Evolutionary conservation across 768 basidiomycete genomes (phyloP).

Genomic region (Pisolithus tinctorius): DNA sequence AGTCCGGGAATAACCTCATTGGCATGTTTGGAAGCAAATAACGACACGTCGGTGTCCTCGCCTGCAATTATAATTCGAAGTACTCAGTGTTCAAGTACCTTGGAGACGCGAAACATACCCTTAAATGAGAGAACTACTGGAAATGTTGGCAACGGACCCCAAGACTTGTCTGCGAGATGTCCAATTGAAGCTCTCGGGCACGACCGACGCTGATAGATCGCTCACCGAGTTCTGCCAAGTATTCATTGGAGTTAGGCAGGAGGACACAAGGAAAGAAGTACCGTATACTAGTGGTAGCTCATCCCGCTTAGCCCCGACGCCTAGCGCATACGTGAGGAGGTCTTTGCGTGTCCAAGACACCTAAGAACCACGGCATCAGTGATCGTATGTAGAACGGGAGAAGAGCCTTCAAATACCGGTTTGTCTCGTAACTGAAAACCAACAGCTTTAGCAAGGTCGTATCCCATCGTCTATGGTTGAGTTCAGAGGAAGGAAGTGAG

Average conservation of each 20-base stretch:
- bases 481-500: too few species aligned
- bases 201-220: neutral
- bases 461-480: slow-evolving; percentile 31
- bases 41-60: slow-evolving; percentile 56
- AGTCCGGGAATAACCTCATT: slow-evolving; percentile 50
- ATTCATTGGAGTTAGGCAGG: neutral
- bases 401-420: slow-evolving; percentile 35
- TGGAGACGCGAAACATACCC: slow-evolving; percentile 28
- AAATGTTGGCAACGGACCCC: slow-evolving; percentile 77
- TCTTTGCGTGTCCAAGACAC: slow-evolving; percentile 84
- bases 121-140: slow-evolving; percentile 76
- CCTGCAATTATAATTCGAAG: slow-evolving; percentile 25
- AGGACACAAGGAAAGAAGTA: slow-evolving; percentile 21
- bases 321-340: slow-evolving; percentile 69
- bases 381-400: neutral
- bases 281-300: slow-evolving; percentile 71
- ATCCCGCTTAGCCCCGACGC: slow-evolving; percentile 74
- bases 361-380: slow-evolving; percentile 27
- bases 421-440: slow-evolving; percentile 47
- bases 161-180: slow-evolving; percentile 46
- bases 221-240: slow-evolving; percentile 44
- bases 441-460: slow-evolving; percentile 61
- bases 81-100: neutral
- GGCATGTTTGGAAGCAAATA: slow-evolving; percentile 48
- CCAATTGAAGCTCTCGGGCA: neutral